These are phyloP conservation scores for Pseudocercospora crystallina DNA, from an alignment of 2,329 filamentous ascomycete species.

Conservation along the genomic window DNA sequence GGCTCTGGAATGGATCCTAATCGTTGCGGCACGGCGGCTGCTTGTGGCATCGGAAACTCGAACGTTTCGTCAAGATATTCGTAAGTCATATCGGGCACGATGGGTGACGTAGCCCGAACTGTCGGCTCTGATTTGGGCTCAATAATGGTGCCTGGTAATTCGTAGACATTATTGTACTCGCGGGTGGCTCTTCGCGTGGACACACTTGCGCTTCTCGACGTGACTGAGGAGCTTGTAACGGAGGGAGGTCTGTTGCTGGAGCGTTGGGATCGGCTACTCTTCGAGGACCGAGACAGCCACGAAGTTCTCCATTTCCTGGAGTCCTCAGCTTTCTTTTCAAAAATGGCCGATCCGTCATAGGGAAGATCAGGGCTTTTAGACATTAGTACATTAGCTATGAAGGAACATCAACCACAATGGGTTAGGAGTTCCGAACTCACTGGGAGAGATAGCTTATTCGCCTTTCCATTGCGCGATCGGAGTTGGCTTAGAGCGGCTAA, in stretches of 20 bases:
- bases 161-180: conserved; percentile 9
- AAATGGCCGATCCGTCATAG: too few relatives aligned
- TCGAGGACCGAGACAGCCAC: conserved; percentile 6
- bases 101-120: background rate
- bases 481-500: too few relatives aligned
- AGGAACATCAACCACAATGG: too few relatives aligned
- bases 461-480: too few relatives aligned
- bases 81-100: conserved; percentile 1
- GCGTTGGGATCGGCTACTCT: conserved; percentile 7
- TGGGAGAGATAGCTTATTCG: too few relatives aligned
- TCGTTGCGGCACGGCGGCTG: background rate
- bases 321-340: too few relatives aligned
- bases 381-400: too few relatives aligned
- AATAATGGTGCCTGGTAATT: conserved; percentile 1
- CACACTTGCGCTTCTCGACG: conserved; percentile 8
- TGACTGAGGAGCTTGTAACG: background rate
- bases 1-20: too few relatives aligned
- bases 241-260: background rate
- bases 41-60: conserved; percentile 9
- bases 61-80: conserved; percentile 9
- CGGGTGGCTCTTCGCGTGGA: background rate
- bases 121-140: background rate
- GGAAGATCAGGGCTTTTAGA: too few relatives aligned
- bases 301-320: conserved; percentile 6
- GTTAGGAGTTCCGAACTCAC: too few relatives aligned